Evolutionary conservation across 768 basidiomycete species (phyloP).

Genomic region (Dentipellis sp.): DNA sequence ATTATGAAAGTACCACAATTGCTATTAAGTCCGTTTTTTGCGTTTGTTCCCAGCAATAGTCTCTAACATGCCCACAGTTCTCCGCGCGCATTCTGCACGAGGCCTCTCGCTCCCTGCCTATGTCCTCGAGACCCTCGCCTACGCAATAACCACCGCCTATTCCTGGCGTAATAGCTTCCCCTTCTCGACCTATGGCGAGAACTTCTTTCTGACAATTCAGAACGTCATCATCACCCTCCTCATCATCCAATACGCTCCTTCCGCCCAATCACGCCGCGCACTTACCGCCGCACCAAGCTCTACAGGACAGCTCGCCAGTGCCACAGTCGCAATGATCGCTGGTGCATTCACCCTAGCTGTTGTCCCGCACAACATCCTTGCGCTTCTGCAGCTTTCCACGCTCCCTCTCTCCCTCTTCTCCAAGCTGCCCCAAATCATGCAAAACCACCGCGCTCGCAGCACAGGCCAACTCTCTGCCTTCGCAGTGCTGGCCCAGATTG

Average conservation of each 20-base stretch:
- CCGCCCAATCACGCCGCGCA: conserved; percentile 11
- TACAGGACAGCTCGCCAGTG: conserved; percentile 23
- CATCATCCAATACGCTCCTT: conserved; percentile 60
- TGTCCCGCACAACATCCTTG: conserved; percentile 41
- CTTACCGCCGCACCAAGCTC: conserved; percentile 15
- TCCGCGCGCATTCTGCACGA: conserved; percentile 65
- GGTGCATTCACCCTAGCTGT: conserved; percentile 33
- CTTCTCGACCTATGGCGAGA: conserved; percentile 97
- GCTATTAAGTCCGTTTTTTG: conserved; percentile 56
- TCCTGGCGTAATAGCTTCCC: conserved; percentile 80
- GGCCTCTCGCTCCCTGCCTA: conserved; percentile 86
- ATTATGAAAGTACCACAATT: conserved; percentile 97
- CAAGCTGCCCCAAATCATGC: conserved; percentile 87
- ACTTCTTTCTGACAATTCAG: conserved; percentile 86
- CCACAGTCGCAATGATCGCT: conserved; percentile 24
- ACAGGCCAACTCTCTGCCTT: conserved; percentile 95
- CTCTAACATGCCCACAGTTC: conserved; percentile 34
- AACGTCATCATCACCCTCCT: conserved; percentile 84
- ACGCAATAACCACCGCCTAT: conserved; percentile 85
- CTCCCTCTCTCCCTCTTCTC: conserved; percentile 88
- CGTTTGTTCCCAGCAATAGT: background rate
- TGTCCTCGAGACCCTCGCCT: conserved; percentile 82
- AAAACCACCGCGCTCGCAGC: conserved; percentile 64
- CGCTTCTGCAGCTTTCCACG: conserved; percentile 73
- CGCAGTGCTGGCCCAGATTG: conserved; percentile 81